phyloP scores from a whole-genome alignment of 1,139 yeast species.

The Kurtzmaniella natalensis region DNA sequence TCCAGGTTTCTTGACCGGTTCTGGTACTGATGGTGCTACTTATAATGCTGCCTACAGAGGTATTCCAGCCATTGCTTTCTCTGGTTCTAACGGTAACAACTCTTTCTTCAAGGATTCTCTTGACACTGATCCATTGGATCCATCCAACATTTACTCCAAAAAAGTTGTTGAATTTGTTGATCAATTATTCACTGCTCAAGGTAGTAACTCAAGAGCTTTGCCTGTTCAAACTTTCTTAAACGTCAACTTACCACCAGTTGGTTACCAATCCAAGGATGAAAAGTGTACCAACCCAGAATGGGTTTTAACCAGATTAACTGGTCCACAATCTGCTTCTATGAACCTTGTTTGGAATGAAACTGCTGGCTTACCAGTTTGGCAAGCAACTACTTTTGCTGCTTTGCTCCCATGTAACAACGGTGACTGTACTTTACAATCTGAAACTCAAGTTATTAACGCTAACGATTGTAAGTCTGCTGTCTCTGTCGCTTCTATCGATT shows the following conservation, averaged over 20 bases:
- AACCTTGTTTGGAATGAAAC: slow-evolving; percentile 30
- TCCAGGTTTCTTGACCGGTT: slow-evolving; percentile 36
- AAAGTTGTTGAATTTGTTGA: slow-evolving; percentile 29
- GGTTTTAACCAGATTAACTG: slow-evolving; percentile 35
- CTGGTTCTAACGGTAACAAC: slow-evolving; percentile 41
- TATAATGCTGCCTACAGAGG: slow-evolving; percentile 41
- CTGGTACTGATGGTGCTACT: slow-evolving; percentile 46
- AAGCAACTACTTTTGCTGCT: slow-evolving; percentile 13
- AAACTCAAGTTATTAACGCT: slow-evolving; percentile 21
- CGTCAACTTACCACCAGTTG: slow-evolving; percentile 40
- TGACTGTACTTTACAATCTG: slow-evolving; percentile 35
- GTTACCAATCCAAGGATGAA: slow-evolving; percentile 24
- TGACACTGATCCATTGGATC: slow-evolving; percentile 27
- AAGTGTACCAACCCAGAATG: slow-evolving; percentile 31
- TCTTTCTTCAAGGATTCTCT: slow-evolving; percentile 37
- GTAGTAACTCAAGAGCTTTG: slow-evolving; percentile 27
- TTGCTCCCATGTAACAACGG: slow-evolving; percentile 28
- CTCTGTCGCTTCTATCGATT: slow-evolving; percentile 38
- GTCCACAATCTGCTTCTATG: slow-evolving; percentile 25
- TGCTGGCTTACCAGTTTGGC: slow-evolving; percentile 12
- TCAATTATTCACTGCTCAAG: slow-evolving; percentile 27
- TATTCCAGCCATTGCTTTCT: slow-evolving; percentile 41
- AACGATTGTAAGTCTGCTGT: slow-evolving; percentile 30
- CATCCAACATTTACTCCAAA: slow-evolving; percentile 34
- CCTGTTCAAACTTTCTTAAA: slow-evolving; percentile 40